These are phyloP conservation scores for Aspergillus neoniger DNA, from an alignment of 2,329 filamentous ascomycete genomes.

Conservation along the genomic window DNA sequence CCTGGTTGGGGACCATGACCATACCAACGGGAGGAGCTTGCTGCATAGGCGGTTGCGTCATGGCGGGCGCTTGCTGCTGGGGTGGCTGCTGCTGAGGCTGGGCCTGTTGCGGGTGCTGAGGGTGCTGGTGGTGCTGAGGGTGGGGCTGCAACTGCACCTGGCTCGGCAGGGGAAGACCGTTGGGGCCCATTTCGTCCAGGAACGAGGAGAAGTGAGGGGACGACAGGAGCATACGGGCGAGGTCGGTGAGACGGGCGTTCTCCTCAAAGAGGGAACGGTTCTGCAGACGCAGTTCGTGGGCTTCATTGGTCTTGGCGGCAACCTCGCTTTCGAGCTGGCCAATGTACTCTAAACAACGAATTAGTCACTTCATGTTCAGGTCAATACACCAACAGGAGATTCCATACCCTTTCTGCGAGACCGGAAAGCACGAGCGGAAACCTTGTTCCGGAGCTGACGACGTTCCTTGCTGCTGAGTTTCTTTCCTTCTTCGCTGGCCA, in stretches of 20 bases:
- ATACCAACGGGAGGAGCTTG: conserved; percentile 69
- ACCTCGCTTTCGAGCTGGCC: conserved; percentile 89
- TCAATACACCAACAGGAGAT: background rate
- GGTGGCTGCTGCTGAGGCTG: conserved; percentile 46
- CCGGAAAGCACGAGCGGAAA: conserved; percentile 94
- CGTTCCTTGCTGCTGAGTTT: conserved; percentile 98
- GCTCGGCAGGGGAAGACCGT: conserved; percentile 49
- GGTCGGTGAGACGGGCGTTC: conserved; percentile 75
- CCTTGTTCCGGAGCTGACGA: conserved; percentile 96
- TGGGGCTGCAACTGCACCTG: conserved; percentile 39
- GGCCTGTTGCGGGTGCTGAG: conserved; percentile 37
- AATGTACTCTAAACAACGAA: conserved; percentile 78
- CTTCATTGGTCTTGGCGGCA: conserved; percentile 78
- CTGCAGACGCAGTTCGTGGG: conserved; percentile 74
- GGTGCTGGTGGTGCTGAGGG: conserved; percentile 41
- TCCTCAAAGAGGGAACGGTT: conserved; percentile 82
- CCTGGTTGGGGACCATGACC: conserved; percentile 79
- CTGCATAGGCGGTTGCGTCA: conserved; percentile 45
- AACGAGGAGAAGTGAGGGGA: conserved; percentile 82
- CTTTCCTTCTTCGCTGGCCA: conserved; percentile 98
- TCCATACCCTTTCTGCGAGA: conserved; percentile 92
- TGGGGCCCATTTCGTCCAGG: conserved; percentile 68
- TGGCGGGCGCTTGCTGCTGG: conserved; percentile 38
- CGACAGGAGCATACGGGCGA: conserved; percentile 78
- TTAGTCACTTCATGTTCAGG: conserved; percentile 50